Evolutionary conservation across 2,329 filamentous ascomycete species (phyloP), one percentile per base, ranked within the genome.

Genomic region (Fusarium floridanum): DNA sequence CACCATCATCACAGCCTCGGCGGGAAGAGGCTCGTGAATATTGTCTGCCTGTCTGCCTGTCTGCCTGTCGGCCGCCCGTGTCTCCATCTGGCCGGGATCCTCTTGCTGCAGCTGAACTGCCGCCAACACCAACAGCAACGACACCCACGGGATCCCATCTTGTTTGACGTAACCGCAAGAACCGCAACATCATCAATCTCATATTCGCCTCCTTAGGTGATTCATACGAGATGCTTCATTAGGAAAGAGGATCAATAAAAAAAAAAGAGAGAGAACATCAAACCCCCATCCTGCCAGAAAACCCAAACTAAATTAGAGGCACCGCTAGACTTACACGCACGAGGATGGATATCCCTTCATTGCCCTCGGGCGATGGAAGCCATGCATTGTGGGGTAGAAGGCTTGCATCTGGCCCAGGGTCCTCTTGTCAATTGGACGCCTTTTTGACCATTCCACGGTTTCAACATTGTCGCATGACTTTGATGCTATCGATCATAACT

Each of bases 331-430:
- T 39, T 59, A 9, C 36, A 59, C 17, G 27, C 27, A 32, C 27
- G 7, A 8, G 48, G 48, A 53, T 53, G 48, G 48, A 32, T 32
- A 53, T 53, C 27, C 48, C 48, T 53, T 53, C 27, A n/a, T 53
- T 29, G 27, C 16, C 16, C 48, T 37, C 24, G 17, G 32, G 20
- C 29, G 53, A 34, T 12, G 10, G 22, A 36, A 56, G 53, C 53
- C 29, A 48, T 61, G 48, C 61, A 64, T 37, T 72, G 71, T 71
- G 71, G 71, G 56, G 66, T 61, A 41, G 57, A 41, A 53, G 37
- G 59, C 41, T 20, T 14, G 16, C n/a, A 36, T 53, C 43, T 64
- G 6, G 5, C 10, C 24, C 41, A 64, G 61, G 34, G 48, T 43
- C 48, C 36, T 64, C 43, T 27, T 8, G 32, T 63, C 22, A 63